Evolutionary conservation across 805 yeast species (phyloP), one percentile per base, ranked within the genome.

Genomic region (Monosporozyma unispora): DNA sequence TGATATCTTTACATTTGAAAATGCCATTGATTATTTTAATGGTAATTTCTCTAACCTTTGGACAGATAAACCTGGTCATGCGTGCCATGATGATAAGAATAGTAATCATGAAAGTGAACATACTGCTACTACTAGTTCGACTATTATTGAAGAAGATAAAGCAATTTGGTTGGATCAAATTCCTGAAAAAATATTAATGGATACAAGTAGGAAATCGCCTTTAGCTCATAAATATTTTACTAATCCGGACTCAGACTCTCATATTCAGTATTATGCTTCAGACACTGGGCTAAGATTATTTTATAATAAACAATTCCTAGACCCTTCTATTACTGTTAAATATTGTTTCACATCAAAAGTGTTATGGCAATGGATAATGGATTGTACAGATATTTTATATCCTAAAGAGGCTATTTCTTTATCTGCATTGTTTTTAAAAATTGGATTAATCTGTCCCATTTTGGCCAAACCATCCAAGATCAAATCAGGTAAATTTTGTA

Each of bases 191-290:
- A 48, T 53, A 11, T 37, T 62, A 21, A 47, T 53, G 18, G 54
- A 59, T 19, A 54, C 56, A 40, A 23, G 42, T 4, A 59, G 73
- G 48, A 55, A 51, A 5, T 80, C 87, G 4, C 95, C 96, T 0
- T 81, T 84, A 54, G 77, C 79, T 49, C 95, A 87, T 58, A 74
- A 77, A 39, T 87, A 77, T 59, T 88, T 88, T 68, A 81, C 91
- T 3, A 90, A 90, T 58, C 97, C 97, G 0, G 95, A 85, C 60
- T 84, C 95, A 0, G 91, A 85, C 54, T 73, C 95, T 0, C 86
- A 81, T 60, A 64, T 78, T 8, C 97, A 90, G 62, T 89, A 89
- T 62, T 89, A 82, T 61, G 81, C 78, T 4, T 78, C 90, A 0
- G 57, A 68, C 22, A 69, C 65, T 10, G 96, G 96, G 0, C 72